Evolutionary conservation across 257 asterid species (phyloP), one percentile per base, ranked within the genome.

Genomic region (Ilex aquifolium): DNA sequence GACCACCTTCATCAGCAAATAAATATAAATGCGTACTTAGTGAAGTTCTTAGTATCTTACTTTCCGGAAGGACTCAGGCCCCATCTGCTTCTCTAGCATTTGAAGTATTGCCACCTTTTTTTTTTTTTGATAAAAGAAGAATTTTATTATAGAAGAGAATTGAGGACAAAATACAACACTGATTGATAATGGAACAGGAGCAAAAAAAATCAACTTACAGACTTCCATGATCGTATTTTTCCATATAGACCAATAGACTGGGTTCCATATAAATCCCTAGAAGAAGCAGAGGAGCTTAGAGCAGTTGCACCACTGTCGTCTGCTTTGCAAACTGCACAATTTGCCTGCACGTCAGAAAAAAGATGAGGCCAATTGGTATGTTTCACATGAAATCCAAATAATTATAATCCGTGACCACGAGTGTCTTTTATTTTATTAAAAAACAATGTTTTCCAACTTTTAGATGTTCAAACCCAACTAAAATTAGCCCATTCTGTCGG

Each of bases 51-150:
- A 55, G 67, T 42, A 56, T 60, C 90, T 72, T 80, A 93, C 99
- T 81, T 89, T 93, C 53, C 99, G 90, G 61, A 93, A 93, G 48
- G 97, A 78, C 85, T 93, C 99, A 3, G 99, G 99, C 68, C 99
- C 99, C 99, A 93, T 93, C 80, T 93, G 99, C 72, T 93, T 93
- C 76, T 93, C 99, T 77, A 93, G 71, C 97, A 93, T 93, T 77
- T 93, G 99, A 68, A 93, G 95, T 67, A 93, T 77, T 29, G 97
- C 97, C 73, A 93, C 95, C 99, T 93, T 66, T 60, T 64, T 51
- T 60, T 64, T 51, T 21, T 21, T 21, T 21, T 0, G 27, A 21
- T 21, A 21, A 52, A 75, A 29, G 70, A 56, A 49, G 62, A 9
- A 44, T 58, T 30, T 59, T 29, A 60, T 21, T 52, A 64, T 63